These are phyloP conservation scores for Candida sithepensis DNA, from an alignment of 805 yeast genomes.

Conservation along the genomic window DNA sequence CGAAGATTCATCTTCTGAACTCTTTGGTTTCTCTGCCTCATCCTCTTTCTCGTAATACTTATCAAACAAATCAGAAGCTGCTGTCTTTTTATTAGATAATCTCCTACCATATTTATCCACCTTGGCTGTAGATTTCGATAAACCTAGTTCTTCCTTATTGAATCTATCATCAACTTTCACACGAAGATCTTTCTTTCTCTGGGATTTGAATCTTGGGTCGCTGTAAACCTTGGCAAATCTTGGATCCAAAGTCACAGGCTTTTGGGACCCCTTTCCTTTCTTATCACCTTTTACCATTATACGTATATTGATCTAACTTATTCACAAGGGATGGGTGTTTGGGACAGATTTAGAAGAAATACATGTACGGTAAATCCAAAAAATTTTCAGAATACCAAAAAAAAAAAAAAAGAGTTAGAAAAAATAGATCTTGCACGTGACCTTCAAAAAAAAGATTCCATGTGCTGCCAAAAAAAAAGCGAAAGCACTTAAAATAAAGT, in stretches of 20 bases:
- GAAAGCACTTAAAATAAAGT: not conserved
- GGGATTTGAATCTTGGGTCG: slow-evolving; percentile 85
- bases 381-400: not conserved
- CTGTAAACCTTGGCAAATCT: slow-evolving; percentile 75
- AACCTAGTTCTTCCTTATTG: slow-evolving; percentile 55
- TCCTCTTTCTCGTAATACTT: slow-evolving; percentile 55
- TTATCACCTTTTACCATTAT: slow-evolving; percentile 2
- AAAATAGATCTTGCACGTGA: not conserved
- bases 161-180: slow-evolving; percentile 86
- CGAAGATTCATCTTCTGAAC: not conserved
- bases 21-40: slow-evolving; percentile 22
- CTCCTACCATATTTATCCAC: slow-evolving; percentile 89
- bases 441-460: no score
- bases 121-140: slow-evolving; percentile 58
- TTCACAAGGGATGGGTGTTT: no score
- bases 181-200: slow-evolving; percentile 64
- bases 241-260: slow-evolving; percentile 54
- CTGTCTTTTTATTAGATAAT: slow-evolving; percentile 44
- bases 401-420: not conserved
- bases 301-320: no score
- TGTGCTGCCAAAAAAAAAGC: no score
- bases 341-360: not conserved
- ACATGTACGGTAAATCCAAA: not conserved
- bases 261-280: slow-evolving; percentile 7
- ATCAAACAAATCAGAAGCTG: slow-evolving; percentile 53